Evolutionary conservation across 2,329 filamentous ascomycete species (phyloP), one percentile per base, ranked within the genome.

Genomic region (Dichotomopilus funicola): DNA sequence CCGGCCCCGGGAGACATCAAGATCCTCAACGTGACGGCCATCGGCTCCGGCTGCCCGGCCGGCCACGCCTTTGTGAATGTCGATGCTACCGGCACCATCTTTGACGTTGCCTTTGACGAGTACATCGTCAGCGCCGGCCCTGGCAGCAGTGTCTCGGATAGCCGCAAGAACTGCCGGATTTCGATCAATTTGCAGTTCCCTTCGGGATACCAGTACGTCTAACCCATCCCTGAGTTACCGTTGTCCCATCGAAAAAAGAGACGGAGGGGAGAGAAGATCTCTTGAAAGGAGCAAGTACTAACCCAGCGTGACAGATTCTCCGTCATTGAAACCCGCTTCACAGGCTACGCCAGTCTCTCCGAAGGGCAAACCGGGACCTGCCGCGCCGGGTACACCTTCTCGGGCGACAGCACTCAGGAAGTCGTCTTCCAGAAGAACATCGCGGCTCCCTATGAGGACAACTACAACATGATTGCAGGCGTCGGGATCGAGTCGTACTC

Each of bases 81-180:
- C 50, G 61, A 65, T 46, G 57, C 61, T 31, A 64, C 62, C 1
- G 59, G 60, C 44, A 64, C 62, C 60, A 62, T 63, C 53, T 63
- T 67, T 47, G 63, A 67, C 57, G 67, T 68, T 44, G 63, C 66
- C 55, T 65, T 68, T 57, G 64, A 68, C 57, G 61, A 65, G 55
- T 62, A 61, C 12, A 60, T 62, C 49, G 63, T 67, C 44, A 63
- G 63, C 36, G 59, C 66, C 44, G 67, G 67, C 38, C 65, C 66
- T 6, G 67, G 65, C 54, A 63, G 51, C 40, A 55, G 64, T 50
- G 63, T 64, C 34, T 36, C 56, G 27, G 56, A 62, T 7, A 56
- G 56, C 51, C 62, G 63, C 61, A 65, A 63, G 61, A 68, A 65
- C 59, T 66, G 64, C 58, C 63, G 64, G 40, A 57, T 66, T 49